A percentile compares a stretch with the other conserved stretches of the same genome.
These are phyloP conservation scores for Pleochaeta shiraiana DNA, from an alignment of 2,329 filamentous ascomycete genomes.

Conservation along the genomic window DNA sequence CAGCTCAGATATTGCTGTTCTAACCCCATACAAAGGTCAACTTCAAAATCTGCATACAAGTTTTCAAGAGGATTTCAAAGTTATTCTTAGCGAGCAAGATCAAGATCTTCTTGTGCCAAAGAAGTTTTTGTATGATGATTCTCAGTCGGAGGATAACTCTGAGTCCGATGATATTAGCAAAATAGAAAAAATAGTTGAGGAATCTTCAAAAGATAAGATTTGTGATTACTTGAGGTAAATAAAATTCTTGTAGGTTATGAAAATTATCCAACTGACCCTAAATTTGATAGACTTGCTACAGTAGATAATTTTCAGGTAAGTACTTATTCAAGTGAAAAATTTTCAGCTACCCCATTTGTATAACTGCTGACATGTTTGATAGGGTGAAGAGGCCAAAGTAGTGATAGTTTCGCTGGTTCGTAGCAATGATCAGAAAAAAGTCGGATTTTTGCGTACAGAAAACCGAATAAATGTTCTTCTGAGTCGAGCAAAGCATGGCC, in stretches of 20 bases:
- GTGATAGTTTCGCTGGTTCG: slow-evolving; percentile 49
- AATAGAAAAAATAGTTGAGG: not conserved
- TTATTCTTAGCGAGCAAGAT: slow-evolving; percentile 4
- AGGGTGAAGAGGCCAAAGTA: slow-evolving; percentile 44
- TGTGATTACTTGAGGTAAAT: not conserved
- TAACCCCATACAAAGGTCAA: slow-evolving; percentile 44
- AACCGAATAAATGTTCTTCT: slow-evolving; percentile 52
- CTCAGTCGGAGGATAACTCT: not conserved
- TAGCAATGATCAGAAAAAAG: slow-evolving; percentile 35
- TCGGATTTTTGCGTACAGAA: slow-evolving; percentile 41
- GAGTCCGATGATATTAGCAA: not conserved
- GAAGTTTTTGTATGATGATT: slow-evolving; percentile 1
- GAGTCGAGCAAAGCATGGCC: slow-evolving; percentile 40
- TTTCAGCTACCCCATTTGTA: not conserved
- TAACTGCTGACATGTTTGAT: slow-evolving; percentile 32
- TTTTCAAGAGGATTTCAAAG: slow-evolving; percentile 7
- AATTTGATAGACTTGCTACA: slow-evolving; percentile 25
- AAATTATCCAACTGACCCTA: slow-evolving; percentile 6
- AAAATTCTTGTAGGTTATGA: not conserved
- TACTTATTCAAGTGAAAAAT: not conserved
- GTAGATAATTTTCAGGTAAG: slow-evolving; percentile 47
- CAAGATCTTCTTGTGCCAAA: not conserved
- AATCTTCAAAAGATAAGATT: not conserved
- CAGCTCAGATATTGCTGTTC: slow-evolving; percentile 40
- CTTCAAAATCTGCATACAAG: slow-evolving; percentile 19